Percentiles rank a stretch among this genome's conserved stretches.
Conservation (phyloP, 2,329 filamentous ascomycete species). For the Acrocalymma vagum region DNA sequence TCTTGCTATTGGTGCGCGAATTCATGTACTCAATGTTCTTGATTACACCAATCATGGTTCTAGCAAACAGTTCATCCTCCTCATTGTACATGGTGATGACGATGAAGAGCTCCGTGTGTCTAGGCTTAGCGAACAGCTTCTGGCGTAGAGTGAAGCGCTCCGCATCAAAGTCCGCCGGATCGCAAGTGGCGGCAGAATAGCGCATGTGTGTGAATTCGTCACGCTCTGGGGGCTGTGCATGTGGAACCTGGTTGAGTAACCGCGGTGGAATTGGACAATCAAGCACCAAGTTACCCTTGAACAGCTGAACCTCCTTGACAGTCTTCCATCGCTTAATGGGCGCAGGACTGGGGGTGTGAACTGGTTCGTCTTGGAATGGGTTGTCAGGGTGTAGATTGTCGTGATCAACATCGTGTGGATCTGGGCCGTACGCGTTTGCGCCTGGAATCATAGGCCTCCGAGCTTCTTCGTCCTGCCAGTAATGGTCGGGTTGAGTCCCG, state of each 20-base stretch:
- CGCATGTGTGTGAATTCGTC: slow-evolving; percentile 90
- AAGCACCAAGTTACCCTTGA: slow-evolving; percentile 94
- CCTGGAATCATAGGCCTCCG: slow-evolving; percentile 78
- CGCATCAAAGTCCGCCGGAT: slow-evolving; percentile 86
- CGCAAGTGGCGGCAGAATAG: slow-evolving; percentile 94
- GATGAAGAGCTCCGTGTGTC: slow-evolving; percentile 95
- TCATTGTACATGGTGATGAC: slow-evolving; percentile 99
- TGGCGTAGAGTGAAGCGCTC: slow-evolving; percentile 92
- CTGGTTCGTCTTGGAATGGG: slow-evolving; percentile 51
- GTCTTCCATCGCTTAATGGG: slow-evolving; percentile 94
- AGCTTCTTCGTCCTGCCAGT: slow-evolving; percentile 75
- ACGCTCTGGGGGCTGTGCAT: slow-evolving; percentile 80
- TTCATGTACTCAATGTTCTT: slow-evolving; percentile 99
- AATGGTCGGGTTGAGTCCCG: slow-evolving; percentile 58
- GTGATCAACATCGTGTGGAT: slow-evolving; percentile 59
- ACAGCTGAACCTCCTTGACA: slow-evolving; percentile 96
- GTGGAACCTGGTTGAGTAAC: slow-evolving; percentile 85
- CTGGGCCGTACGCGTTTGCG: slow-evolving; percentile 68
- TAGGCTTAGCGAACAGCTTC: slow-evolving; percentile 87
- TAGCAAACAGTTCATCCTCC: slow-evolving; percentile 92
- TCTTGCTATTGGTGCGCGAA: slow-evolving; percentile 89
- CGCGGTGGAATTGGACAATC: slow-evolving; percentile 94
- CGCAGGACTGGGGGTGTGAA: slow-evolving; percentile 62
- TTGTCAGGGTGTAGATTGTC: slow-evolving; percentile 50
- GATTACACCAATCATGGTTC: slow-evolving; percentile 96